These are phyloP conservation scores for Lasiodiplodia sp. DNA, from an alignment of 2,329 filamentous ascomycete genomes.

Conservation along the genomic window DNA sequence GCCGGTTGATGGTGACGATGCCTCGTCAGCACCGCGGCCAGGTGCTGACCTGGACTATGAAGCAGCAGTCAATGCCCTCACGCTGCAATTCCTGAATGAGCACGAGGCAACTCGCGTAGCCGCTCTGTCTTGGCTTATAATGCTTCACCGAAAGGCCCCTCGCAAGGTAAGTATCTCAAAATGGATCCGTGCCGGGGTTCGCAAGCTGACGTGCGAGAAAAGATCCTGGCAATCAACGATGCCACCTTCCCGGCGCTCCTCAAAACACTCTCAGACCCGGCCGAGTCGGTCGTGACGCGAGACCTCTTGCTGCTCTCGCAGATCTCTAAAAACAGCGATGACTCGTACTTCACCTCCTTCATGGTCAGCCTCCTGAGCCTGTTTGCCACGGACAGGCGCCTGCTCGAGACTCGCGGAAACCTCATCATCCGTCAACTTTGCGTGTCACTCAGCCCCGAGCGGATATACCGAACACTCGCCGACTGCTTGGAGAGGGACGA, in stretches of 20 bases:
- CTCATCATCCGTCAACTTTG: conserved; percentile 96
- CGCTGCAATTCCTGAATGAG: conserved; percentile 92
- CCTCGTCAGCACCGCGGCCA: conserved; percentile 54
- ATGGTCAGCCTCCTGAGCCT: conserved; percentile 97
- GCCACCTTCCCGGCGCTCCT: conserved; percentile 95
- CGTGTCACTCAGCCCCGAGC: conserved; percentile 88
- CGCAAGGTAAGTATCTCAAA: conserved; percentile 68
- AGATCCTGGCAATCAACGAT: conserved; percentile 86
- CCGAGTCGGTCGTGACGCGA: conserved; percentile 93
- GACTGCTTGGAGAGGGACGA: conserved; percentile 98
- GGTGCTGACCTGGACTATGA: conserved; percentile 88
- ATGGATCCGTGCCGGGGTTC: neutral
- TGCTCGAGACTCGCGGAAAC: conserved; percentile 92
- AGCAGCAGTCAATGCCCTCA: conserved; percentile 90
- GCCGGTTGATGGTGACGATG: conserved; percentile 54
- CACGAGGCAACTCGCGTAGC: conserved; percentile 95
- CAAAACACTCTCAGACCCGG: conserved; percentile 94
- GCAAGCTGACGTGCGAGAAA: neutral
- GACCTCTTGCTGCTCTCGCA: conserved; percentile 93
- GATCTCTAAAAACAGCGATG: conserved; percentile 94
- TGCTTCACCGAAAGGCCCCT: conserved; percentile 95
- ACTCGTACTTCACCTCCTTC: conserved; percentile 96
- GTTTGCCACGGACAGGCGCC: conserved; percentile 90
- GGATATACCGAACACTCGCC: conserved; percentile 93
- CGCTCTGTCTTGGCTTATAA: conserved; percentile 94